Percentiles rank a stretch among this genome's conserved stretches.
phyloP scores from a whole-genome alignment of 768 basidiomycete species.

The Amanita inopinata region DNA sequence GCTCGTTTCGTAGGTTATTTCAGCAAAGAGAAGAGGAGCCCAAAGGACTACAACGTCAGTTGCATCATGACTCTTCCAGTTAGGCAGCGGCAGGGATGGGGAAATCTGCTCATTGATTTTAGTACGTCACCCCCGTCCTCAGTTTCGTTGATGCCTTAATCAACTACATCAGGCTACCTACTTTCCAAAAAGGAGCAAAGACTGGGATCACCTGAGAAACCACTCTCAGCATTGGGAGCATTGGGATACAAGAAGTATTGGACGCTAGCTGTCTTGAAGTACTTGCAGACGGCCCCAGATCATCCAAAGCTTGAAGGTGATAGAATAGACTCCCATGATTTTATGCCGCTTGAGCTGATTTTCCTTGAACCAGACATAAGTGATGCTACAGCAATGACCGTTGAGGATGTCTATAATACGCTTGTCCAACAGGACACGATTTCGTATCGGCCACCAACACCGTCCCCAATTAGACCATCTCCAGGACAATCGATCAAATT shows the following conservation, averaged over 20 bases:
- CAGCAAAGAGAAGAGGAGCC: constrained; percentile 95
- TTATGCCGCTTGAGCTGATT: not conserved
- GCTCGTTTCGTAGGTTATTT: constrained; percentile 97
- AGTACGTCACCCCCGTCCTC: constrained; percentile 48
- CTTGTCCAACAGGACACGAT: constrained; percentile 74
- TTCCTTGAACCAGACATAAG: constrained; percentile 58
- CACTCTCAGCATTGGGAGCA: constrained; percentile 85
- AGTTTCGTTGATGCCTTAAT: constrained; percentile 4
- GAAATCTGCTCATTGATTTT: constrained; percentile 94
- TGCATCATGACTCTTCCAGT: constrained; percentile 99
- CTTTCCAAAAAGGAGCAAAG: constrained; percentile 92
- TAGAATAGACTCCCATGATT: constrained; percentile 12
- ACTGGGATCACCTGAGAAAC: constrained; percentile 90
- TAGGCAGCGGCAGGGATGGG: constrained; percentile 92
- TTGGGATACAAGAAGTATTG: constrained; percentile 95
- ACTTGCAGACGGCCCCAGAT: constrained; percentile 47
- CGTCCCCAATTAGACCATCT: constrained; percentile 48
- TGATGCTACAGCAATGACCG: constrained; percentile 78
- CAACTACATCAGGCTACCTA: constrained; percentile 63
- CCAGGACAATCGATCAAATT: constrained; percentile 76
- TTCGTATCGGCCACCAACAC: constrained; percentile 35
- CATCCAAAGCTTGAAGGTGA: constrained; percentile 68
- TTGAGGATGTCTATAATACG: constrained; percentile 76
- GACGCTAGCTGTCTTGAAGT: constrained; percentile 81
- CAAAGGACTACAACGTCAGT: constrained; percentile 94